phyloP scores from a whole-genome alignment of 306 rosid genomes.

The Calophaca sinica region DNA sequence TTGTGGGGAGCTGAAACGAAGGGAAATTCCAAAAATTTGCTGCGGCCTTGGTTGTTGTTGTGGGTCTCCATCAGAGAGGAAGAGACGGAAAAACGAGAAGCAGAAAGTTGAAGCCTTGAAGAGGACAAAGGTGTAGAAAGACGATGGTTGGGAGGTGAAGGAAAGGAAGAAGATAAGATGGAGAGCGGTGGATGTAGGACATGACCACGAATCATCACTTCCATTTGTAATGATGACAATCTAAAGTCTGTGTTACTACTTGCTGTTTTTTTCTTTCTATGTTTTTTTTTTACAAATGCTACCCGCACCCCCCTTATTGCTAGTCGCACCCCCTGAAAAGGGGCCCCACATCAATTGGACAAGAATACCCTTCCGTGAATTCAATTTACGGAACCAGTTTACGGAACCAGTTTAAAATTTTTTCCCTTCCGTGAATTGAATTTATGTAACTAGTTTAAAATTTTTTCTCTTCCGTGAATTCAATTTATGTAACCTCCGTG shows the following conservation, averaged over 20 bases:
- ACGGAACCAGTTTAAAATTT: no score
- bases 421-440: no score
- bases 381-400: no score
- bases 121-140: slow-evolving; percentile 23
- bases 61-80: slow-evolving; percentile 55
- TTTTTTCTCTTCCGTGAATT: no score
- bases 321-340: no score
- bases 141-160: slow-evolving; percentile 40
- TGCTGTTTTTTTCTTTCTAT: not conserved
- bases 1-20: slow-evolving; percentile 70
- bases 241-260: no score
- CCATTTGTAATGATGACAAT: slow-evolving; percentile 23
- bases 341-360: no score
- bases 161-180: no score
- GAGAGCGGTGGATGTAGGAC: not conserved
- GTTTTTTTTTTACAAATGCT: not conserved
- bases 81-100: slow-evolving; percentile 39
- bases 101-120: slow-evolving; percentile 40
- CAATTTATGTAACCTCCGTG: no score
- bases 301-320: no score
- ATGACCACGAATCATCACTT: slow-evolving; percentile 43
- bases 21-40: slow-evolving; percentile 72
- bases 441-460: no score
- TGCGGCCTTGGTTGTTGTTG: slow-evolving; percentile 30
- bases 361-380: no score